Evolutionary conservation across 2,329 filamentous ascomycete genomes (phyloP), one percentile per base, ranked within the genome.

Genomic region (Pseudocercospora eumusae): DNA sequence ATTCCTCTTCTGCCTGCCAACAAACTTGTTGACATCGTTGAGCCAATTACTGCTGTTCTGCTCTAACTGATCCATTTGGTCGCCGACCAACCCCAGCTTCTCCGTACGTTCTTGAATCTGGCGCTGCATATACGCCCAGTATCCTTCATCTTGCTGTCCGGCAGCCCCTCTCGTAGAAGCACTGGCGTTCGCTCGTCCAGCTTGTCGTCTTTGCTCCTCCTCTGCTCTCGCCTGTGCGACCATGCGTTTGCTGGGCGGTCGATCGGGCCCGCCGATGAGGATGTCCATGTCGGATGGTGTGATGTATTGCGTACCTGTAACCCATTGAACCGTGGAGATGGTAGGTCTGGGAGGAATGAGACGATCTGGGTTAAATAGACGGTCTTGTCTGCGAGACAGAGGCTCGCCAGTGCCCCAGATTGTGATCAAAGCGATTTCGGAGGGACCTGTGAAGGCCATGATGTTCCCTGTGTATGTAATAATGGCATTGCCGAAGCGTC

Each of bases 271-370:
- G 56, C 93, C 92, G 63, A 99, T 95, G 1, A 99, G 81, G 1
- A 96, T 78, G 72, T 98, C 95, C 71, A 99, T 86, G 71, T 99
- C 95, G 1, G 88, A 83, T 0, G 91, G 89, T 1, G 91, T 92
- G 50, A 99, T 84, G 70, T 96, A 90, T 76, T 97, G 93, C 1
- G 93, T 98, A 3, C 95, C 95, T 0, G 92, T 90, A 57, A 99
- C 92, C 95, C 95, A 99, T 77, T 98, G 92, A 40, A 99, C 78
- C 71, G 96, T 96, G 20, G 91, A 96, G 63, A 99, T 99, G 0
- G 92, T 96, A 0, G 95, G 95, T 1, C 95, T 86, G 11, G 91
- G 83, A 1, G 93, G 93, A 21, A 90, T 83, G 15, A 84, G 73
- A 0, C 91, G 84, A 61, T 90, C 82, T 0, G 90, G 87, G 73